Base-by-base conservation (phyloP, 139 green algal genomes). In the Chlamydomonas sphaeroides region DNA sequence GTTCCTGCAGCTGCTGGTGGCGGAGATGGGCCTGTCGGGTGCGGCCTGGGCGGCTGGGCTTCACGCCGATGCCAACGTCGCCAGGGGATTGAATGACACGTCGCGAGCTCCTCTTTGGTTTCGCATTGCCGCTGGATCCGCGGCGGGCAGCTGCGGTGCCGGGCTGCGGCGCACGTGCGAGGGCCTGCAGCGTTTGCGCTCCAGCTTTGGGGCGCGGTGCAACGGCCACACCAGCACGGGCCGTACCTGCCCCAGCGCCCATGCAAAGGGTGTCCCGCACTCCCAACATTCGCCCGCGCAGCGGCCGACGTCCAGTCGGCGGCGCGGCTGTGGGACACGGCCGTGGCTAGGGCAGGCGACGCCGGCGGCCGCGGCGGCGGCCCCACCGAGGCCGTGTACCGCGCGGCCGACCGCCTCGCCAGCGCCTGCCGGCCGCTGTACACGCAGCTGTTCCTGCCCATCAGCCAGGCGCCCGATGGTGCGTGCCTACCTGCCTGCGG, bases 341-440 rank as follows among this genome's bases (percentile, higher is more conserved):
- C n/a, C 11, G 8, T 38, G n/a, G 30, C 14, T 8, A 36, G 72
- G 17, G 32, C 36, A 10, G 51, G 32, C 32, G 30, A 3, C 32
- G 26, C 14, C 61, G 10, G 10, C 8, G 10, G 30, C 61, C 14
- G 7, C 32, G 28, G 7, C 32, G 30, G 17, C 51, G 63, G 33
- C 35, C 23, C 36, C 38, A 23, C 17, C 68, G 78, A 77, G 18
- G 65, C 49, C 5, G 35, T 77, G 23, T 70, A 78, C 28, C 71
- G 81, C 30, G 81, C 81, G 6, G 81, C 81, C 25, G 81, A 83
- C 28, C 42, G 63, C 11, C 39, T 78, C 25, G 61, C 65, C n/a
- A 33, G 7, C 42, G 74, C 42, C 38, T 28, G 48, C 70, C 81
- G 68, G n/a, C 94, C 94, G 14, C 74, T 93, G 59, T 95, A 95